Base-by-base conservation (phyloP, 192 early-diverging fungal species). In the Bifiguratus adelaidae region DNA sequence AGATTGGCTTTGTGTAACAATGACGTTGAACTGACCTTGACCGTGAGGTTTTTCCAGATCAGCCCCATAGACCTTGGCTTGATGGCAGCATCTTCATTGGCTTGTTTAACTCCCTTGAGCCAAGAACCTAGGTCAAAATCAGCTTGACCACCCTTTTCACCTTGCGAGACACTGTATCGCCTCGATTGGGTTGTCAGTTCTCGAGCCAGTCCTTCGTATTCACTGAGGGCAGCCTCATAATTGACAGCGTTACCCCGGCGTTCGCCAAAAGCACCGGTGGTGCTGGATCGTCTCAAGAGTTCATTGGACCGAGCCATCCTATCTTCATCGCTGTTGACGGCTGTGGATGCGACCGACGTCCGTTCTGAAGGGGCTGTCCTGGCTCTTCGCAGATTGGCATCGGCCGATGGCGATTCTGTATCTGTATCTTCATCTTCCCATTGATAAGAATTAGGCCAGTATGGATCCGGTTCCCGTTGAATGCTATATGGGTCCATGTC, bases 231-330 rank as follows among this genome's bases (percentile, higher is more conserved):
- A 12, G 25, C 51, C 20, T 60, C 50, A 35, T 53, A 53, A n/a
- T 60, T 49, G 24, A 60, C 57, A 36, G 57, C 57, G 40, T 60
- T 60, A 19, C 57, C 57, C 11, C 43, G 34, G 5, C 37, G 22
- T 53, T 60, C 57, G n/a, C 57, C 57, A 48, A 34, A 60, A 12
- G 49, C 56, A 22, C 50, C 57, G 32, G 27, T 38, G 8, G 50
- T 21, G 16, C 32, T 20, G 37, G 44, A 24, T 16, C 44, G 44
- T 20, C 16, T 15, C 3, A 45, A 20, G n/a, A n/a, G n/a, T n/a
- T n/a, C n/a, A n/a, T n/a, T n/a, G n/a, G n/a, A n/a, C n/a, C n/a
- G n/a, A n/a, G n/a, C n/a, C n/a, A n/a, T n/a, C n/a, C n/a, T n/a
- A n/a, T n/a, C n/a, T 27, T 45, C 44, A 20, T 45, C 44, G 0